A percentile compares a stretch with the other conserved stretches of the same genome.
phyloP scores from a whole-genome alignment of 2,329 filamentous ascomycete species.

The Tolypocladium paradoxum region DNA sequence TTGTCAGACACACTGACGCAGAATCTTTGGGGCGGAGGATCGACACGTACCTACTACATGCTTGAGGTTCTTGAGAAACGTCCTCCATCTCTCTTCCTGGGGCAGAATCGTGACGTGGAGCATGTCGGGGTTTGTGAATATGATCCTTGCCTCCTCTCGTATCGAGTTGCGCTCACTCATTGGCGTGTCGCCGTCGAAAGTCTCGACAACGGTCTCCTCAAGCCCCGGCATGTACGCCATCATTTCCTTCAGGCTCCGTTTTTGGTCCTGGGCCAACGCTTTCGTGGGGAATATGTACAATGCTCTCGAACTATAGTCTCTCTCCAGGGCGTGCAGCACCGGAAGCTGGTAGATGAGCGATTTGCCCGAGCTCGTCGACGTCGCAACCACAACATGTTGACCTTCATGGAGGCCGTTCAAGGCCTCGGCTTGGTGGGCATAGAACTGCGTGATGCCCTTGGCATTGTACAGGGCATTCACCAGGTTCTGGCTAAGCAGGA shows the following conservation, averaged over 20 bases:
- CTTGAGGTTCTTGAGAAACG: conserved; percentile 76
- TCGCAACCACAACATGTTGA: conserved; percentile 81
- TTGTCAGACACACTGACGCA: background rate
- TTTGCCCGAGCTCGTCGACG: conserved; percentile 93
- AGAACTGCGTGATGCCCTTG: conserved; percentile 74
- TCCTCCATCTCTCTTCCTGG: conserved; percentile 81
- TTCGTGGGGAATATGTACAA: conserved; percentile 99
- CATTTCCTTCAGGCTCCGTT: conserved; percentile 76
- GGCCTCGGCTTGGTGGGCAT: conserved; percentile 85
- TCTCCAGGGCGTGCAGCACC: conserved; percentile 76
- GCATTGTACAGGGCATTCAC: conserved; percentile 97
- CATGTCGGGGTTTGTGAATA: conserved; percentile 98
- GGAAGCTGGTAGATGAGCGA: conserved; percentile 97
- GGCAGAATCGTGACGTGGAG: conserved; percentile 88
- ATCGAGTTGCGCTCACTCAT: conserved; percentile 70
- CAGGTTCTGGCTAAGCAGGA: conserved; percentile 76
- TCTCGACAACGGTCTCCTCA: conserved; percentile 71
- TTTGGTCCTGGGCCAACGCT: conserved; percentile 89
- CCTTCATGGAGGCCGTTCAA: conserved; percentile 80
- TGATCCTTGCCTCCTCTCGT: conserved; percentile 78
- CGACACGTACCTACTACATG: conserved; percentile 60
- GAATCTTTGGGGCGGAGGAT: background rate
- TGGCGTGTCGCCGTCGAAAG: conserved; percentile 90
- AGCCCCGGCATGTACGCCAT: conserved; percentile 70
- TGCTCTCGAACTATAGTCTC: conserved; percentile 64